Conservation (phyloP, 2,329 filamentous ascomycete genomes). For the Stemphylium lycopersici region DNA sequence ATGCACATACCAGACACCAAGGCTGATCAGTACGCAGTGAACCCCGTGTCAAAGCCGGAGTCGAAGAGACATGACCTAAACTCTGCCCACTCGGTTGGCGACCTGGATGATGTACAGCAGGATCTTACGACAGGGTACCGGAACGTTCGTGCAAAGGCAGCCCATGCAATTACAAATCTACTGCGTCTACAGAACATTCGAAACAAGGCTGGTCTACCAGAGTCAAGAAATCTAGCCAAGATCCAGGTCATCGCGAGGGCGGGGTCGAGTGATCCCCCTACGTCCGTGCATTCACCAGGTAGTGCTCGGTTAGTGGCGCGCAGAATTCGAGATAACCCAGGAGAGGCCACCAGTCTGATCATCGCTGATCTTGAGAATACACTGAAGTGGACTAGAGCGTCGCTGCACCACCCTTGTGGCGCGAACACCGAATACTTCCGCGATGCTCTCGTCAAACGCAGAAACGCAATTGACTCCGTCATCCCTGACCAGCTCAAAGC, state of each 20-base stretch:
- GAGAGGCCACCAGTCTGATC: constrained; percentile 28
- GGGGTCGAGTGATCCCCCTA: not conserved
- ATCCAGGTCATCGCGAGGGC: constrained; percentile 30
- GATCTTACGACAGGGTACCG: constrained; percentile 35
- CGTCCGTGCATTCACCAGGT: no score
- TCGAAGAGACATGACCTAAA: not conserved
- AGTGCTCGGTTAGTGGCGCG: constrained; percentile 32
- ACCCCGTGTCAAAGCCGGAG: not conserved
- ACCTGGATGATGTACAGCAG: constrained; percentile 26
- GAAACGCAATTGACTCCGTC: constrained; percentile 26
- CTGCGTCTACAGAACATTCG: constrained; percentile 35
- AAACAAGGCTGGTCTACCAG: constrained; percentile 28
- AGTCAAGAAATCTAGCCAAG: constrained; percentile 25
- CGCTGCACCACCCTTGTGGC: constrained; percentile 2
- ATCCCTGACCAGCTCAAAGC: constrained; percentile 35
- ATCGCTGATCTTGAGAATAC: constrained; percentile 35
- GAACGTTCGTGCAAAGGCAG: constrained; percentile 31
- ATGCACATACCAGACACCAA: no score
- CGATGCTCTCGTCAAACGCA: constrained; percentile 37
- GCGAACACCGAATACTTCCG: constrained; percentile 30
- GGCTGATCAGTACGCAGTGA: not conserved
- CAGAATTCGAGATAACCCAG: constrained; percentile 25
- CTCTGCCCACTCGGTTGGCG: no score
- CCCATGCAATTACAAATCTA: constrained; percentile 29
- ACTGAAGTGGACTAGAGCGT: constrained; percentile 27